A percentile compares a stretch with the other conserved stretches of the same genome.
These are phyloP conservation scores for Myrica gale DNA, from an alignment of 306 rosid genomes.

Conservation along the genomic window DNA sequence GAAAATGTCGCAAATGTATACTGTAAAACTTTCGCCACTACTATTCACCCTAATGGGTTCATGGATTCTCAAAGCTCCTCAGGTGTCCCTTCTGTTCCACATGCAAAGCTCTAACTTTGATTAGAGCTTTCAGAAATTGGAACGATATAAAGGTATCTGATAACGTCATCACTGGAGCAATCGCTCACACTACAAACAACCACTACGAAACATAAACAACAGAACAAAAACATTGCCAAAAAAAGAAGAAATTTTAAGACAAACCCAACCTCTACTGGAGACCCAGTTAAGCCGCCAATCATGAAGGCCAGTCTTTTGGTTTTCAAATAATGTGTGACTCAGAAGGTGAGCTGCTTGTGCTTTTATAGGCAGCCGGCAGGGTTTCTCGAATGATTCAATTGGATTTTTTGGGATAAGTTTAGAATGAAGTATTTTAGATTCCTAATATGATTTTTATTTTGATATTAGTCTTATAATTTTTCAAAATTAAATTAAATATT, in stretches of 20 bases:
- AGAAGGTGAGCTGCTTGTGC: no score
- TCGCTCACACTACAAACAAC: neutral
- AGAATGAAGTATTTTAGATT: no score
- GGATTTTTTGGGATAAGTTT: no score
- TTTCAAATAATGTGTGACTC: no score
- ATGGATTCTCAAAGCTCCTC: conserved; percentile 17
- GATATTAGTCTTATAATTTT: no score
- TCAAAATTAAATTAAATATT: no score
- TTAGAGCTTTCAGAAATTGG: conserved; percentile 34
- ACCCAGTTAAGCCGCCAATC: no score
- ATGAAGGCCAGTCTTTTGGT: no score
- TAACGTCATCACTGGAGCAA: conserved; percentile 30
- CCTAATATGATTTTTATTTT: no score
- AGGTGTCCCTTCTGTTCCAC: conserved; percentile 32
- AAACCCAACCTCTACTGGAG: neutral
- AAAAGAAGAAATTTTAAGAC: neutral
- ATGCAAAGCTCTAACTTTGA: conserved; percentile 15
- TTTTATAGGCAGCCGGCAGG: no score
- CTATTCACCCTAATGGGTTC: neutral
- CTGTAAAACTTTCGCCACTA: no score
- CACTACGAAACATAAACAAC: neutral
- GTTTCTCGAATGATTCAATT: no score
- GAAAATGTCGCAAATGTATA: neutral
- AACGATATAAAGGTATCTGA: conserved; percentile 21
- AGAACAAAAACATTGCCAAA: neutral